These are phyloP conservation scores for Emmonsiellopsis sp. DNA, from an alignment of 2,329 filamentous ascomycete genomes.

Conservation along the genomic window DNA sequence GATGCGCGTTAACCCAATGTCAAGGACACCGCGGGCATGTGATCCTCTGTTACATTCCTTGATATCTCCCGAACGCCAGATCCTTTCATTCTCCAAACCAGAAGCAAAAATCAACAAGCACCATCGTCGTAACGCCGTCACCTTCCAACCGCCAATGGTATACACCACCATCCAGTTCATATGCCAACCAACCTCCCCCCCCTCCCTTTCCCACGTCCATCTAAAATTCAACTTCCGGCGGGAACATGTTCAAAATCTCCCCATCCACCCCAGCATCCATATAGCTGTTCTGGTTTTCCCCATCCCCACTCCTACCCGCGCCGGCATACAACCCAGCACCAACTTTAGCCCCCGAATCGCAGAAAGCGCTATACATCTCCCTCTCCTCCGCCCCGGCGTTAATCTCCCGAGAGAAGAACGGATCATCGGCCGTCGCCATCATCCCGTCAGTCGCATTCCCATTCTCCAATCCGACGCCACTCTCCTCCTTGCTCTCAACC, in stretches of 20 bases:
- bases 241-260: background rate
- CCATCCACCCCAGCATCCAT: background rate
- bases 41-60: too few species aligned
- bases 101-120: background rate
- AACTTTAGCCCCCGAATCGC: background rate
- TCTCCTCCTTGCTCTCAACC: background rate
- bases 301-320: background rate
- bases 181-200: background rate
- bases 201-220: background rate
- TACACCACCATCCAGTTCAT: too few species aligned
- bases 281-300: background rate
- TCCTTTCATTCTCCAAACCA: background rate
- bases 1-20: too few species aligned
- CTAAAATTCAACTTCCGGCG: background rate
- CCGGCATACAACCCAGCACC: background rate
- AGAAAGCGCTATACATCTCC: constrained; percentile 8
- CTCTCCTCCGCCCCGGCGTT: background rate
- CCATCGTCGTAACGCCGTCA: background rate
- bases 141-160: too few species aligned
- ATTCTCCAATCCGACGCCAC: background rate
- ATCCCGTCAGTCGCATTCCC: background rate
- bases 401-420: constrained; percentile 2
- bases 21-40: too few species aligned
- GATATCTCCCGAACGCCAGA: too few species aligned
- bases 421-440: constrained; percentile 6